Percentiles rank a stretch among this genome's conserved stretches.
These are phyloP conservation scores for Hawksworthiomyces lignivorus DNA, from an alignment of 2,329 filamentous ascomycete genomes.

Conservation along the genomic window DNA sequence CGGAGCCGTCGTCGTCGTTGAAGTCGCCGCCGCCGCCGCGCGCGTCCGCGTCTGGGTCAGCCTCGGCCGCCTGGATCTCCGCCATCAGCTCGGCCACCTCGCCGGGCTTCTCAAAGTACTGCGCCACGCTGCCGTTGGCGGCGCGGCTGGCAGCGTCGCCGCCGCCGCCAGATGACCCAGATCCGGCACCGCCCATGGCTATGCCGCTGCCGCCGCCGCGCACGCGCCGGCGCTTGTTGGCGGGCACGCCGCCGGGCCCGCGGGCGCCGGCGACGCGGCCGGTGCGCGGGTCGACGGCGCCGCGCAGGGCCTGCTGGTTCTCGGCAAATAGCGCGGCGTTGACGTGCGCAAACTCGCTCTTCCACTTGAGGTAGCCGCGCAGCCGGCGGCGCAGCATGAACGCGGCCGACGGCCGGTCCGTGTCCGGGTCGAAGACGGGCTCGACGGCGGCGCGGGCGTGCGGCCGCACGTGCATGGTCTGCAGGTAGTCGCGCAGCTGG, in stretches of 20 bases:
- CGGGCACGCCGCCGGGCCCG: slow-evolving; percentile 56
- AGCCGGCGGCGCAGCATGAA: slow-evolving; percentile 89
- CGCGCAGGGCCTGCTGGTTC: slow-evolving; percentile 68
- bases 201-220: slow-evolving; percentile 64
- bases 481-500: slow-evolving; percentile 83
- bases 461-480: slow-evolving; percentile 75
- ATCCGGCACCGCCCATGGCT: slow-evolving; percentile 41
- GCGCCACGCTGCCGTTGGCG: slow-evolving; percentile 65
- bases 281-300: slow-evolving; percentile 50
- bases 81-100: slow-evolving; percentile 78
- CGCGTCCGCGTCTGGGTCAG: slow-evolving; percentile 43
- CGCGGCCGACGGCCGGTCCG: slow-evolving; percentile 61
- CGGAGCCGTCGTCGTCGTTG: slow-evolving; percentile 28
- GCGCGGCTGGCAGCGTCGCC: slow-evolving; percentile 40
- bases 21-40: slow-evolving; percentile 49
- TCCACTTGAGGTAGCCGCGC: slow-evolving; percentile 84
- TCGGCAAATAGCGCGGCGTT: slow-evolving; percentile 71
- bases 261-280: slow-evolving; percentile 36
- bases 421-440: slow-evolving; percentile 41
- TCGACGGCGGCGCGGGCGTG: slow-evolving; percentile 37
- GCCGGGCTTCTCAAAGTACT: slow-evolving; percentile 72
- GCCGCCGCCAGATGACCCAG: slow-evolving; percentile 6
- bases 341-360: slow-evolving; percentile 78
- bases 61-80: slow-evolving; percentile 71
- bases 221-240: slow-evolving; percentile 79